Evolutionary conservation across 139 green algal genomes (phyloP), one percentile per base, ranked within the genome.

Genomic region (Pseudopediastrum boryanum): DNA sequence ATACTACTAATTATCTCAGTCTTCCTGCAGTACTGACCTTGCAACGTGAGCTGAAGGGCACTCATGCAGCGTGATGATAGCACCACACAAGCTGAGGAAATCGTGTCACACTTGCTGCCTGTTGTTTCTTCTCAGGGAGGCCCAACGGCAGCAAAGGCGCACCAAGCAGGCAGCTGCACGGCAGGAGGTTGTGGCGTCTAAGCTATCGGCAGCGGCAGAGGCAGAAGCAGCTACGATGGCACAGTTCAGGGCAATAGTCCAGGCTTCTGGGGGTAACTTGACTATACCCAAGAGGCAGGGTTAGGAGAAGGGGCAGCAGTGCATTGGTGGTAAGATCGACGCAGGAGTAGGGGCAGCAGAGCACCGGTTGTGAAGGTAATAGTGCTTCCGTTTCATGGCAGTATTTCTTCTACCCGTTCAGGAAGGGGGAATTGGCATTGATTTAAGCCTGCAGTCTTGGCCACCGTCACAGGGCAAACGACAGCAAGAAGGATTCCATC

Each of bases 121-220:
- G n/a, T 44, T 16, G n/a, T 10, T 23, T 77, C n/a, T 9, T 19
- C 38, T 44, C 72, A 85, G 72, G 73, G 67, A 85, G 48, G 73
- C 71, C 0, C 75, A 70, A 35, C 72, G 67, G 41, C 23, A 46
- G 19, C 77, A 84, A 58, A 64, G 33, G n/a, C 51, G 48, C 0
- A 38, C 19, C 33, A 64, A 62, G 51, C 56, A 73, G 13, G 31
- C 62, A 5, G 29, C 59, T 25, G 87, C 79, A 9, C 77, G 78
- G 25, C 52, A 73, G 10, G 77, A 85, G 48, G 78, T 68, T n/a
- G 35, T 85, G 21, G 31, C 90, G 19, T 71, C 70, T 31, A 85
- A 85, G 71, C 62, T 81, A 43, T 74, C 61, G n/a, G 61, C 74
- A 19, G 74, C 74, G 31, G 61, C 61, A 16, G 43, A 61, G 62